phyloP scores from a whole-genome alignment of 306 rosid species.

The Cicer yamashitae region DNA sequence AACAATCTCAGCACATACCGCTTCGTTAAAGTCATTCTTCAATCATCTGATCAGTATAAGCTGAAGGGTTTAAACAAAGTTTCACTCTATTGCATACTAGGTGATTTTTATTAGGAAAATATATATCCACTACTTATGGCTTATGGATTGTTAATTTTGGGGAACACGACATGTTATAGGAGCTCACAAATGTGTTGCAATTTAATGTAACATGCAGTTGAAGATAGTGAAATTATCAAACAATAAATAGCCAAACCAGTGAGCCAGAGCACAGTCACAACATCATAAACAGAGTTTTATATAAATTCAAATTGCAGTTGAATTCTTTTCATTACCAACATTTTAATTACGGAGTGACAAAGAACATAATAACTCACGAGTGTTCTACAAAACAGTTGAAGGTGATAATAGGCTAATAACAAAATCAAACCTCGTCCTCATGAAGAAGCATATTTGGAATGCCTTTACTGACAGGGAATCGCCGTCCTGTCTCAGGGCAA shows the following conservation, averaged over 20 bases:
- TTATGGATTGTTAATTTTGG: too few relatives aligned
- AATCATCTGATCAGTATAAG: not conserved
- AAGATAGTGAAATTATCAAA: constrained; percentile 15
- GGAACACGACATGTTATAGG: too few relatives aligned
- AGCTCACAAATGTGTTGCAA: too few relatives aligned
- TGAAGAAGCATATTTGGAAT: constrained; percentile 96
- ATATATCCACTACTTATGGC: too few relatives aligned
- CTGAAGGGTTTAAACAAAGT: too few relatives aligned
- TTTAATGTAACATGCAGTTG: not conserved
- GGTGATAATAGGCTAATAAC: not conserved
- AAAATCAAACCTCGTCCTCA: constrained; percentile 83
- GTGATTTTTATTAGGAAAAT: too few relatives aligned
- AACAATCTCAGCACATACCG: constrained; percentile 84
- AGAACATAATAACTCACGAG: not conserved
- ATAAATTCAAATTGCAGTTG: not conserved
- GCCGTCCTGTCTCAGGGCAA: constrained; percentile 81
- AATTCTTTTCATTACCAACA: constrained; percentile 11
- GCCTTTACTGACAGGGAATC: constrained; percentile 81
- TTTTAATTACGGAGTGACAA: not conserved
- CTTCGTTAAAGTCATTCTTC: constrained; percentile 72
- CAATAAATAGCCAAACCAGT: not conserved
- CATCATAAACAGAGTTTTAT: not conserved
- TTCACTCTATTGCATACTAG: too few relatives aligned
- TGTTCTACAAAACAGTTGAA: not conserved
- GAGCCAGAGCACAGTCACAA: not conserved